These are phyloP conservation scores for Chlorella vulgaris DNA, from an alignment of 139 green algal species.

Conservation along the genomic window DNA sequence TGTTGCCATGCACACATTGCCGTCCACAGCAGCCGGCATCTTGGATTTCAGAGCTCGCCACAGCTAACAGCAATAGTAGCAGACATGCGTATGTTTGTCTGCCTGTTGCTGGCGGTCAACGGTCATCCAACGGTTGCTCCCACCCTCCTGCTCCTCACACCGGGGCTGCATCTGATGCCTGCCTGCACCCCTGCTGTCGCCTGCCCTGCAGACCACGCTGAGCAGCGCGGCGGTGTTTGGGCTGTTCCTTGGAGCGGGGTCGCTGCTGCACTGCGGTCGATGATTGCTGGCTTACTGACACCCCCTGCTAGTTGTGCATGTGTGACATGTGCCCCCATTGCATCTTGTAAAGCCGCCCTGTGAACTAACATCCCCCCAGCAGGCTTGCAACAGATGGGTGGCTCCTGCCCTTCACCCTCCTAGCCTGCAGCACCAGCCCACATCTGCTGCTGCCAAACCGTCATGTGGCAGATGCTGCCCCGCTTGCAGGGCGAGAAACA, in stretches of 20 bases:
- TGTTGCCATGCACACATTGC: too few species aligned
- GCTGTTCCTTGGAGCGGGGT: slow-evolving; percentile 69
- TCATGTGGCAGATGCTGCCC: too few species aligned
- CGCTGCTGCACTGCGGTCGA: slow-evolving; percentile 66
- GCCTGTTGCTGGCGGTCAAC: too few species aligned
- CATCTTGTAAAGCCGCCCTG: not conserved
- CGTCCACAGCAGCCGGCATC: too few species aligned
- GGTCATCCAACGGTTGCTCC: too few species aligned
- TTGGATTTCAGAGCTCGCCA: too few species aligned
- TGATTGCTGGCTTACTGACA: slow-evolving; percentile 23
- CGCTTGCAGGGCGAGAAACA: too few species aligned
- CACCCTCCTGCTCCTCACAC: too few species aligned
- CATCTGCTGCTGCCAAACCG: not conserved
- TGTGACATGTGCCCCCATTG: not conserved
- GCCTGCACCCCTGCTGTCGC: not conserved
- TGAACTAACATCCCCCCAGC: not conserved
- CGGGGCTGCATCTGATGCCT: not conserved
- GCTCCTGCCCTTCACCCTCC: not conserved
- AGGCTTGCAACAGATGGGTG: not conserved
- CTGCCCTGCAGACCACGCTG: slow-evolving; percentile 58
- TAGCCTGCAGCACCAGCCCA: not conserved
- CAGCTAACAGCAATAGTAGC: too few species aligned
- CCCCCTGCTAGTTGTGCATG: not conserved
- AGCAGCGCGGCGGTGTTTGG: slow-evolving; percentile 74
- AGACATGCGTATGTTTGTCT: too few species aligned